Evolutionary conservation across 2,329 filamentous ascomycete species (phyloP).

Genomic region (Monilinia fructicola): DNA sequence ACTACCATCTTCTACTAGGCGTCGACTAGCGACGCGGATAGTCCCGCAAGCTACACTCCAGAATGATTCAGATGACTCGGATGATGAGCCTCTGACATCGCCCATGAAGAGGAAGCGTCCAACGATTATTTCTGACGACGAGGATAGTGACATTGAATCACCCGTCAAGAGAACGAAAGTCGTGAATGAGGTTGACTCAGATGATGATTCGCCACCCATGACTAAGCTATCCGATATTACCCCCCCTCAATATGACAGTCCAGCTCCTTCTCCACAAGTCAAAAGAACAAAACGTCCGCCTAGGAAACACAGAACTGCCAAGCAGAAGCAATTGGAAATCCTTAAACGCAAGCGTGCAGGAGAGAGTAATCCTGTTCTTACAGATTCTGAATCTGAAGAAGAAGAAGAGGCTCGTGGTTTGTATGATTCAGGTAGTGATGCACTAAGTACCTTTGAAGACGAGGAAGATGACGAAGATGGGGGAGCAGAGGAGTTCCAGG

Average conservation of each 20-base stretch:
- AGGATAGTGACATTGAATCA: slow-evolving; percentile 14
- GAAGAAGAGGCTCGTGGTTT: slow-evolving; percentile 26
- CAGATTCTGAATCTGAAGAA: slow-evolving; percentile 41
- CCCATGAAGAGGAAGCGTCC: slow-evolving; percentile 28
- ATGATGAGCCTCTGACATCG: slow-evolving; percentile 27
- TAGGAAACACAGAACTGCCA: slow-evolving; percentile 41
- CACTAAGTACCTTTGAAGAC: slow-evolving; percentile 52
- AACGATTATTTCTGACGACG: slow-evolving; percentile 12
- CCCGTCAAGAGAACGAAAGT: slow-evolving; percentile 14
- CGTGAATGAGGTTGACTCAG: slow-evolving; percentile 13
- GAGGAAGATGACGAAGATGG: slow-evolving; percentile 40
- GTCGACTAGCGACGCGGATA: slow-evolving; percentile 14
- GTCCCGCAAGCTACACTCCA: slow-evolving; percentile 17
- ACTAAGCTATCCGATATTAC: slow-evolving; percentile 20
- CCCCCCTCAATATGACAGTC: slow-evolving; percentile 29
- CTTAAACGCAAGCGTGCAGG: slow-evolving; percentile 44
- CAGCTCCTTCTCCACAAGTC: neutral
- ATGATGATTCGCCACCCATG: slow-evolving; percentile 13
- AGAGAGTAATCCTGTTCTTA: slow-evolving; percentile 43
- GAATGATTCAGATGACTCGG: slow-evolving; percentile 19
- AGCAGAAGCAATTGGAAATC: slow-evolving; percentile 46
- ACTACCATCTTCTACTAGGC: slow-evolving; percentile 30
- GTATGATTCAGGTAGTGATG: slow-evolving; percentile 34
- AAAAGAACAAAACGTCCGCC: slow-evolving; percentile 22
- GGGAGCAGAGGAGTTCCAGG: slow-evolving; percentile 22